Evolutionary conservation across 768 basidiomycete species (phyloP).

Genomic region (Collybia sordida): DNA sequence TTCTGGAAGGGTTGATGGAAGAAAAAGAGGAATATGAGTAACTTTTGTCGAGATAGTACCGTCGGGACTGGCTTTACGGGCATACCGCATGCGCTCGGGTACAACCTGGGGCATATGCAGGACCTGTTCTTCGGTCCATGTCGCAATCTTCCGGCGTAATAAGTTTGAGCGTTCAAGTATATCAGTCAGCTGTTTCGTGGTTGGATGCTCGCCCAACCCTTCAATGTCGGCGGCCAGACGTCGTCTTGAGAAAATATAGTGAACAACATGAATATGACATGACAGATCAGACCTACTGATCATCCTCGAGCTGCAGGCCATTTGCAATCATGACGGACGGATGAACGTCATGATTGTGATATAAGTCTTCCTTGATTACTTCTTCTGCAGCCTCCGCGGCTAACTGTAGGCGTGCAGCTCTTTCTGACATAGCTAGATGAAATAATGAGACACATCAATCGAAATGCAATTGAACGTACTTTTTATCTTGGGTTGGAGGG

Average conservation of each 20-base stretch:
- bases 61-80: not conserved
- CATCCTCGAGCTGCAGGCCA: slow-evolving; percentile 16
- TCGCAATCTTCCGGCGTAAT: not conserved
- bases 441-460: not conserved
- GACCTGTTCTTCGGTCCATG: not conserved
- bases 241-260: not conserved
- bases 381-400: slow-evolving; percentile 9
- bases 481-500: slow-evolving; percentile 2
- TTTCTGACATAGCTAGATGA: slow-evolving; percentile 3
- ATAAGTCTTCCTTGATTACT: slow-evolving; percentile 1
- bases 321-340: slow-evolving; percentile 3
- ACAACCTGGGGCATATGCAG: not conserved
- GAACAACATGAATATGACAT: not conserved
- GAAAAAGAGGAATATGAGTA: not conserved
- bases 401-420: slow-evolving; percentile 12
- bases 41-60: not conserved
- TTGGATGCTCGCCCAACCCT: slow-evolving; percentile 1
- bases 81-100: not conserved
- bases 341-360: not conserved
- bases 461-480: slow-evolving; percentile 1
- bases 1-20: not conserved
- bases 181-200: slow-evolving; percentile 1
- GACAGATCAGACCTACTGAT: slow-evolving; percentile 7
- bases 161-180: not conserved
- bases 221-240: not conserved